Percentiles rank a stretch among this genome's conserved stretches.
Conservation (phyloP, 495 filamentous ascomycete genomes). For the Jackrogersella multiformis region DNA sequence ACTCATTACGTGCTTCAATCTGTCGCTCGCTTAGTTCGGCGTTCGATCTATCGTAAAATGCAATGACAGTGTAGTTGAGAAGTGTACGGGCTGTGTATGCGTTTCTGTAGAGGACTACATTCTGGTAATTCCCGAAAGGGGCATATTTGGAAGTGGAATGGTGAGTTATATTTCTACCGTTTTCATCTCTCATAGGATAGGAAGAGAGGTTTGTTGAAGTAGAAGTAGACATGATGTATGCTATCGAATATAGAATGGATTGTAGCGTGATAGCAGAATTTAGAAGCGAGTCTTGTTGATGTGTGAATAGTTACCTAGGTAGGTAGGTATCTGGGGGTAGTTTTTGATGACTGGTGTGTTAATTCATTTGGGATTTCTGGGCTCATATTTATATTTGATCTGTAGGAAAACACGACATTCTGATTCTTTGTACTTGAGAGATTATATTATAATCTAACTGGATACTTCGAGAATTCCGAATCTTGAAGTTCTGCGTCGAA, state of each 20-base stretch:
- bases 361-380: background rate
- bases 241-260: background rate
- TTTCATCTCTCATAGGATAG: background rate
- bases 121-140: conserved; percentile 13
- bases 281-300: background rate
- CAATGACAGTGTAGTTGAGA: conserved; percentile 19
- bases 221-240: background rate
- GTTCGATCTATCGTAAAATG: conserved; percentile 15
- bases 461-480: conserved; percentile 5
- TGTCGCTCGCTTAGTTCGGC: background rate
- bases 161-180: background rate
- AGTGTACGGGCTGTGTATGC: conserved; percentile 18
- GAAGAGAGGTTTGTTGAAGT: background rate
- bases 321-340: background rate
- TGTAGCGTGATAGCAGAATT: background rate
- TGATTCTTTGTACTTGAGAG: too few species aligned
- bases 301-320: background rate
- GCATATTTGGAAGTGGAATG: conserved; percentile 6
- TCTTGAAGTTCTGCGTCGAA: background rate
- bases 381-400: background rate
- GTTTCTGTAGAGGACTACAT: background rate
- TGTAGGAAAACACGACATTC: too few species aligned
- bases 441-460: too few species aligned
- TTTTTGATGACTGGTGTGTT: background rate
- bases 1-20: background rate